phyloP scores from a whole-genome alignment of 2,329 filamentous ascomycete species.

The Zelopaecilomyces penicillatus region DNA sequence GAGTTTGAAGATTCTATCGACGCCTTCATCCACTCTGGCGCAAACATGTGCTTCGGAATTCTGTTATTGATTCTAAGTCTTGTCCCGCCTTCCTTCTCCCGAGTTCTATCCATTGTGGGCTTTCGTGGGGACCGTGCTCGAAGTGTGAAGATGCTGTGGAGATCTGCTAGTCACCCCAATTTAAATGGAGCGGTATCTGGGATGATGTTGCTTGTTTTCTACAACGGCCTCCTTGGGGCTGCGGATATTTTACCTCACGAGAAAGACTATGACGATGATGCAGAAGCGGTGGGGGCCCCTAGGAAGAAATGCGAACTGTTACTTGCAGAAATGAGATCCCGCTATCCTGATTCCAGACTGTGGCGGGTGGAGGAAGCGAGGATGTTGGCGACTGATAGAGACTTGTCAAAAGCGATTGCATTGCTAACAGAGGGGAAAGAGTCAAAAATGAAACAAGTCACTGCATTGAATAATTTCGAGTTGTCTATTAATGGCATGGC shows the following conservation, averaged over 20 bases:
- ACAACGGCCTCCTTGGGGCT: conserved; percentile 77
- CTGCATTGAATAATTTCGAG: conserved; percentile 80
- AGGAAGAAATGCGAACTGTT: conserved; percentile 56
- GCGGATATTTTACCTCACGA: conserved; percentile 73
- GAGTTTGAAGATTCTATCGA: conserved; percentile 67
- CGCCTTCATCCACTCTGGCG: conserved; percentile 79
- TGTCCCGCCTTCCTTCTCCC: conserved; percentile 84
- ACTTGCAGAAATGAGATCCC: conserved; percentile 62
- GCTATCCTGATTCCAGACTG: conserved; percentile 73
- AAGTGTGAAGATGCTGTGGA: conserved; percentile 83
- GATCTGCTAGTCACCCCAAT: conserved; percentile 75
- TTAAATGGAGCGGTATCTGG: conserved; percentile 88
- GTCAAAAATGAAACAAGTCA: conserved; percentile 78
- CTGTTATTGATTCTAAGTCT: conserved; percentile 83
- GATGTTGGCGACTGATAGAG: conserved; percentile 57
- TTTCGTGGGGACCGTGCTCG: conserved; percentile 82
- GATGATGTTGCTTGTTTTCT: conserved; percentile 73
- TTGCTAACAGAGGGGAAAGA: conserved; percentile 52
- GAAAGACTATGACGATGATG: conserved; percentile 44
- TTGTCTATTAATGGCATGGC: conserved; percentile 71
- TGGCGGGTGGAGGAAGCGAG: conserved; percentile 87
- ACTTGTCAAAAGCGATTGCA: conserved; percentile 59
- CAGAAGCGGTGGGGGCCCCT: conserved; percentile 63
- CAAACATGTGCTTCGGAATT: conserved; percentile 83
- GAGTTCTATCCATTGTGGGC: conserved; percentile 77